Evolutionary conservation across 2,329 filamentous ascomycete genomes (phyloP).

Genomic region (Colletotrichum sp.): DNA sequence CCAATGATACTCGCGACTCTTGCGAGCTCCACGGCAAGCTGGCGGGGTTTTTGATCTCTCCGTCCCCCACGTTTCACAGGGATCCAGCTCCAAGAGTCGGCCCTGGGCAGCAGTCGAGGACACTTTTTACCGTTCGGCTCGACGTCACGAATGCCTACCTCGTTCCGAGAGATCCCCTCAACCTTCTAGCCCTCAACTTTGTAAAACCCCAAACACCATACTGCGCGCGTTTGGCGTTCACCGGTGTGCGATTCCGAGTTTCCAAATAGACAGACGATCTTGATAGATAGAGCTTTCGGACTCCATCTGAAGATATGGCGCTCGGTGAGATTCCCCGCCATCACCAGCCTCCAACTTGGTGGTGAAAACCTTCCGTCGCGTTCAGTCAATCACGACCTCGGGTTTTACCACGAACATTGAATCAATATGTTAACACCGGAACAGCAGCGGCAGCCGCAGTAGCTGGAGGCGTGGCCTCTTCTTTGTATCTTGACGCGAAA

Average conservation of each 20-base stretch:
- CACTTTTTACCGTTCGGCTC: neutral
- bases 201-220: neutral
- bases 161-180: neutral
- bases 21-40: neutral
- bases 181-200: neutral
- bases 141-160: neutral
- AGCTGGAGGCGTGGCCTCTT: constrained; percentile 30
- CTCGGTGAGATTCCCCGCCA: neutral
- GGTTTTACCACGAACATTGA: too few relatives aligned
- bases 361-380: too few relatives aligned
- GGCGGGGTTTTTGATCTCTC: neutral
- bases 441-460: constrained; percentile 39
- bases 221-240: neutral
- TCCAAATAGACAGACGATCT: neutral
- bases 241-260: neutral
- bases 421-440: neutral
- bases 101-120: neutral
- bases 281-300: neutral
- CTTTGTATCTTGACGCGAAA: constrained; percentile 69
- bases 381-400: neutral
- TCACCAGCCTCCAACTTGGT: neutral
- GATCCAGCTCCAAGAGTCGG: neutral
- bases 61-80: neutral
- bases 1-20: neutral
- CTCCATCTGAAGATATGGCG: neutral